Evolutionary conservation across 805 yeast genomes (phyloP).

Genomic region (Metschnikowia kofuensis): DNA sequence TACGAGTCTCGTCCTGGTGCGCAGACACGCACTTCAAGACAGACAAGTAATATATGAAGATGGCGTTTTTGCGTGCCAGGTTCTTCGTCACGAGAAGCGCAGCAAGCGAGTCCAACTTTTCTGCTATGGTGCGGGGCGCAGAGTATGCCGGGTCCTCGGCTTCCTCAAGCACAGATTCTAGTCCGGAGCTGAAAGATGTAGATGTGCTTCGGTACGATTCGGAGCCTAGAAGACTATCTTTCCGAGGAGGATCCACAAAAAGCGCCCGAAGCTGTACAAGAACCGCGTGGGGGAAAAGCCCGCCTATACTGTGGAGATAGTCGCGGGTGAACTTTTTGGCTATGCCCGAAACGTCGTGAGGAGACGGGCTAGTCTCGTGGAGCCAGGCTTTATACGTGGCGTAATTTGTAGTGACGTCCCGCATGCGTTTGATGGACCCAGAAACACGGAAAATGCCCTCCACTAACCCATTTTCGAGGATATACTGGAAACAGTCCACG

Average conservation of each 20-base stretch:
- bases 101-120: constrained; percentile 14
- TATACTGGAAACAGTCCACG: constrained; percentile 20
- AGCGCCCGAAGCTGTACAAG: constrained; percentile 8
- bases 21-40: constrained; percentile 16
- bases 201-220: constrained; percentile 11
- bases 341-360: constrained; percentile 30
- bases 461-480: constrained; percentile 17
- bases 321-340: constrained; percentile 22
- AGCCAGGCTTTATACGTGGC: constrained; percentile 20
- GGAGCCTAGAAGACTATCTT: constrained; percentile 5
- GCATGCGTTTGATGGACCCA: constrained; percentile 28
- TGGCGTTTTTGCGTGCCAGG: constrained; percentile 14
- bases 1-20: constrained; percentile 23
- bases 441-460: constrained; percentile 33
- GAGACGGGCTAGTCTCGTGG: constrained; percentile 12
- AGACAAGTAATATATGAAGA: constrained; percentile 20
- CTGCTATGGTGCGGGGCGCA: constrained; percentile 1
- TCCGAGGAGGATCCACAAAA: constrained; percentile 4
- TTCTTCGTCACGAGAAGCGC: constrained; percentile 14
- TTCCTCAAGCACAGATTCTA: constrained; percentile 8
- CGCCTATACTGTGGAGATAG: constrained; percentile 14
- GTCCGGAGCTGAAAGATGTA: constrained; percentile 10
- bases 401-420: constrained; percentile 19
- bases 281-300: constrained; percentile 10
- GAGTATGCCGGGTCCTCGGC: constrained; percentile 8